These are phyloP conservation scores for Triglochin maritima DNA, from an alignment of 106 monocot species.

Conservation along the genomic window DNA sequence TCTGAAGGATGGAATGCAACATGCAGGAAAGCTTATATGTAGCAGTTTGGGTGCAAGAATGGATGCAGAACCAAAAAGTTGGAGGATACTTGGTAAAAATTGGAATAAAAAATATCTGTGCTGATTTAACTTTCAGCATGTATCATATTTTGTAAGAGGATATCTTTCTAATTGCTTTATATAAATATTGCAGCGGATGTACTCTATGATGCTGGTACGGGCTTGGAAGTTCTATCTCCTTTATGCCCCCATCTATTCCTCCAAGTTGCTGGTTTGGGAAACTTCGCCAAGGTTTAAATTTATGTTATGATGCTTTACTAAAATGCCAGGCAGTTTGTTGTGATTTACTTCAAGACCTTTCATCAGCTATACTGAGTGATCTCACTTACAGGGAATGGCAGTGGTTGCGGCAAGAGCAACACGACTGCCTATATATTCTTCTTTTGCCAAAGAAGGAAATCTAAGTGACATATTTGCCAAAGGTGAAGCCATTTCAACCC, in stretches of 20 bases:
- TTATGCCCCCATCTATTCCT: constrained; percentile 93
- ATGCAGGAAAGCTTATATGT: constrained; percentile 94
- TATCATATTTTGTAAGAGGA: not conserved
- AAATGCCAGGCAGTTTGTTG: not conserved
- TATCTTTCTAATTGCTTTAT: not conserved
- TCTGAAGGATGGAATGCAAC: constrained; percentile 98
- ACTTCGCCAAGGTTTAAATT: constrained; percentile 74
- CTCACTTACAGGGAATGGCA: constrained; percentile 69
- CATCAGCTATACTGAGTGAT: too few species aligned
- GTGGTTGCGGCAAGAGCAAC: constrained; percentile 97
- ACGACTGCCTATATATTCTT: constrained; percentile 90
- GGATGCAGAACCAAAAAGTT: constrained; percentile 98
- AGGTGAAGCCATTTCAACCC: constrained; percentile 96
- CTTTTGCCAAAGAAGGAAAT: constrained; percentile 96
- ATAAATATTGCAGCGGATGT: constrained; percentile 65
- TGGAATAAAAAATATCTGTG: not conserved
- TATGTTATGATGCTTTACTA: not conserved
- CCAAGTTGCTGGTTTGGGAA: constrained; percentile 88
- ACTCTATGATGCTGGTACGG: constrained; percentile 89
- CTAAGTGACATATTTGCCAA: constrained; percentile 95
- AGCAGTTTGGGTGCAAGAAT: constrained; percentile 96
- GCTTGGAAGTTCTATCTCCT: constrained; percentile 88
- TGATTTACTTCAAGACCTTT: not conserved
- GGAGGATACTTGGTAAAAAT: constrained; percentile 80
- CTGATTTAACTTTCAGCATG: not conserved